These are phyloP conservation scores for Fraxinus anomala DNA, from an alignment of 257 asterid species.

Conservation along the genomic window DNA sequence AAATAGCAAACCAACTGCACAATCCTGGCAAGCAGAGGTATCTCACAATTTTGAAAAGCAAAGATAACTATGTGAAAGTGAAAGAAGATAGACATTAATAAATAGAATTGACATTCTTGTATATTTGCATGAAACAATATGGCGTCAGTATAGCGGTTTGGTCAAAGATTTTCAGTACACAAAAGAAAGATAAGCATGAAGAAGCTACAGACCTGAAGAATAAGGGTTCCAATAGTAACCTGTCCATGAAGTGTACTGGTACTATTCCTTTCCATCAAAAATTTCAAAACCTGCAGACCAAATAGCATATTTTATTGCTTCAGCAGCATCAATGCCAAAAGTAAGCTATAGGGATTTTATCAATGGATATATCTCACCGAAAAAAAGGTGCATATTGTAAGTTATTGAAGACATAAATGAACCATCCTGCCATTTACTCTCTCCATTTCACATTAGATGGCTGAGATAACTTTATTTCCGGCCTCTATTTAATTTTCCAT, in stretches of 20 bases:
- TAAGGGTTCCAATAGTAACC: constrained; percentile 81
- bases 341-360: too few relatives aligned
- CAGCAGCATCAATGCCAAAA: constrained; percentile 18
- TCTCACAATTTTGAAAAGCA: constrained; percentile 33
- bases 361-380: background rate
- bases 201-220: constrained; percentile 62
- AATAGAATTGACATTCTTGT: constrained; percentile 16
- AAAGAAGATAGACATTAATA: constrained; percentile 14
- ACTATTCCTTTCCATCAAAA: constrained; percentile 78
- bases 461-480: too few relatives aligned
- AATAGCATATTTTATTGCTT: constrained; percentile 21
- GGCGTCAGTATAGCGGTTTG: constrained; percentile 17
- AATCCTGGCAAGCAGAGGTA: constrained; percentile 60
- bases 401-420: background rate
- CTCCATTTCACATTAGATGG: too few relatives aligned
- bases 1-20: constrained; percentile 82
- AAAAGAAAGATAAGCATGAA: constrained; percentile 22
- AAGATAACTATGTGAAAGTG: constrained; percentile 15
- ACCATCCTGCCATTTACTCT: too few relatives aligned
- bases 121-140: constrained; percentile 23
- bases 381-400: background rate
- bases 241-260: constrained; percentile 71
- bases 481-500: too few relatives aligned
- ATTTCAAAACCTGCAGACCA: constrained; percentile 68
- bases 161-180: constrained; percentile 10